Percentiles rank a stretch among this genome's conserved stretches.
Conservation (phyloP, 208 protist genomes). For the Naegleria gruberi region DNA sequence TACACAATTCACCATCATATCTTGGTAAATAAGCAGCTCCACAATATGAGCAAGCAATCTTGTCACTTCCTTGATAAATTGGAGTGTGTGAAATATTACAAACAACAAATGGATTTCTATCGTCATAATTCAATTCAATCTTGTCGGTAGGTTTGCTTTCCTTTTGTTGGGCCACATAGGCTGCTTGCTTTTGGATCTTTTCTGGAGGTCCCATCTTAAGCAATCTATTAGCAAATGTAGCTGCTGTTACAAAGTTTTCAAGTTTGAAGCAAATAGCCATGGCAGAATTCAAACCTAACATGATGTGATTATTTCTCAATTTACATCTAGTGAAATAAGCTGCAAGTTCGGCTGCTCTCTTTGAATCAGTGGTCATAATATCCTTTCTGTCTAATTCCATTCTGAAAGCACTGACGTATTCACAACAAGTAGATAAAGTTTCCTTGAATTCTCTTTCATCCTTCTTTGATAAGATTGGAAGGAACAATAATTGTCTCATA, state of each 20-base stretch:
- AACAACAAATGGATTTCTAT: slow-evolving; percentile 88
- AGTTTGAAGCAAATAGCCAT: slow-evolving; percentile 80
- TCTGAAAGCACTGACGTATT: slow-evolving; percentile 55
- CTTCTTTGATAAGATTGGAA: slow-evolving; percentile 58
- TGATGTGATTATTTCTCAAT: slow-evolving; percentile 76
- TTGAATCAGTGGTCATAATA: slow-evolving; percentile 17
- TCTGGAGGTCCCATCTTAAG: slow-evolving; percentile 76
- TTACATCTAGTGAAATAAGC: slow-evolving; percentile 96
- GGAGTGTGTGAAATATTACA: slow-evolving; percentile 64
- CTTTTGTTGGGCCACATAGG: slow-evolving; percentile 77
- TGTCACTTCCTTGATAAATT: slow-evolving; percentile 60
- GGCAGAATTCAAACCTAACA: slow-evolving; percentile 75
- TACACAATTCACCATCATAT: slow-evolving; percentile 54
- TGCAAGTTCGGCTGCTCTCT: slow-evolving; percentile 73
- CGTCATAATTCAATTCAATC: slow-evolving; percentile 81
- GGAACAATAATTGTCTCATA: slow-evolving; percentile 62
- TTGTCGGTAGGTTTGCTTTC: slow-evolving; percentile 59
- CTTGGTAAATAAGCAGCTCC: slow-evolving; percentile 58
- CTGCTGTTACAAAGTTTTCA: slow-evolving; percentile 78
- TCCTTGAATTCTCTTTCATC: slow-evolving; percentile 46
- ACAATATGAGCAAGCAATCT: slow-evolving; percentile 83
- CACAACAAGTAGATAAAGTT: slow-evolving; percentile 55
- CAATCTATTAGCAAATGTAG: slow-evolving; percentile 75
- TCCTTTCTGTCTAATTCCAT: slow-evolving; percentile 11
- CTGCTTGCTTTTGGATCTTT: slow-evolving; percentile 66